phyloP scores from a whole-genome alignment of 1,139 yeast species.

The Pneumocystis sp. region DNA sequence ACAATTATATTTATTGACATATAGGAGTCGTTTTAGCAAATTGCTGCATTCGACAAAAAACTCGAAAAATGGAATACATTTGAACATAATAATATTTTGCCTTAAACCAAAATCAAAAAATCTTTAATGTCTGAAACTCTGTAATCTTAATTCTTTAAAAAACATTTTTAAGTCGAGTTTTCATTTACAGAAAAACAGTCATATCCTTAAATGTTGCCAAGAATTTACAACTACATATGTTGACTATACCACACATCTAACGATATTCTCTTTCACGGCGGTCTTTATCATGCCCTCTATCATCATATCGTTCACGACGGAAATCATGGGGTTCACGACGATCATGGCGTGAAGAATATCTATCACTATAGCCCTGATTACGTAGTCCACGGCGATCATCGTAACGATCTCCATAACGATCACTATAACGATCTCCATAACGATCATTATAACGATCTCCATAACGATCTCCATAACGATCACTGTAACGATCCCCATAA shows the following conservation, averaged over 20 bases:
- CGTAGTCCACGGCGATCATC: constrained; percentile 15
- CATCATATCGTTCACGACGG: constrained; percentile 14
- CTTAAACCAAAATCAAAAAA: not conserved
- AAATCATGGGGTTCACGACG: constrained; percentile 16
- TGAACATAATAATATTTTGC: not conserved
- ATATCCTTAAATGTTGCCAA: not conserved
- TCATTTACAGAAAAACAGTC: not conserved
- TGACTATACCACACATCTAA: not conserved
- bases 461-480: constrained; percentile 12
- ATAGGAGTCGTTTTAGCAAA: not conserved
- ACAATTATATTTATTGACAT: not conserved
- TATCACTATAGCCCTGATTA: constrained; percentile 14
- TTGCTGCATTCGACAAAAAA: not conserved
- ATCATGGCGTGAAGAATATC: constrained; percentile 13
- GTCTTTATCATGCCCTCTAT: not conserved
- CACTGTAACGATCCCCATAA: constrained; percentile 14
- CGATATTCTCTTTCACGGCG: not conserved
- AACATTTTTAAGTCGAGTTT: not conserved
- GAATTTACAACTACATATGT: not conserved
- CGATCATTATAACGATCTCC: constrained; percentile 18
- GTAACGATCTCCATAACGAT: constrained; percentile 14
- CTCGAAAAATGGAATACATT: not conserved
- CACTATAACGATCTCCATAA: constrained; percentile 14
- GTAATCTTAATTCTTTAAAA: not conserved
- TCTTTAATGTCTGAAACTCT: not conserved